A percentile compares a stretch with the other conserved stretches of the same genome.
These are phyloP conservation scores for Flammula alnicola DNA, from an alignment of 1,284 basidiomycete genomes.

Conservation along the genomic window DNA sequence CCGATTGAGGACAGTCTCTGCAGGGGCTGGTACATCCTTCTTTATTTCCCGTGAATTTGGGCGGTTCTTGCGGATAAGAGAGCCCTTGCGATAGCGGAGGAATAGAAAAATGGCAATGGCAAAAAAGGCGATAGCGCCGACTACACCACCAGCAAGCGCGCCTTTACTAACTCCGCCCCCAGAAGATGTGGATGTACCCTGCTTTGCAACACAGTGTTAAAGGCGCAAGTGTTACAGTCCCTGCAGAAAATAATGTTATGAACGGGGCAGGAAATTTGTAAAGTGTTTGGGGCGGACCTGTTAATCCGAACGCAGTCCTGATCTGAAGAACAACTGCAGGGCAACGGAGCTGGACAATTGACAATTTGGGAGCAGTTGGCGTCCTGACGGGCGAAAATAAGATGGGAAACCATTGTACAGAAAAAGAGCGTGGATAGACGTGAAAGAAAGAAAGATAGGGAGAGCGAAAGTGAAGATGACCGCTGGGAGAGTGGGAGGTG, in stretches of 20 bases:
- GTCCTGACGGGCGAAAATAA: slow-evolving; percentile 44
- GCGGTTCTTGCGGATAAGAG: slow-evolving; percentile 34
- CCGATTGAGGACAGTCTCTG: slow-evolving; percentile 75
- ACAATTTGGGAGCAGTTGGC: slow-evolving; percentile 37
- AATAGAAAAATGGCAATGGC: slow-evolving; percentile 53
- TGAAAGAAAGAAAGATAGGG: slow-evolving; percentile 25
- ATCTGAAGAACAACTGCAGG: slow-evolving; percentile 58
- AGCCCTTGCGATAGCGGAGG: slow-evolving; percentile 63
- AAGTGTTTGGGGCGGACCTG: slow-evolving; percentile 46
- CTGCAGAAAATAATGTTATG: slow-evolving; percentile 37
- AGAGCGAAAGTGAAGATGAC: slow-evolving; percentile 17
- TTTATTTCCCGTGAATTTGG: slow-evolving; percentile 47
- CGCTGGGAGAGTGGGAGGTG: slow-evolving; percentile 15
- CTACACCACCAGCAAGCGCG: slow-evolving; percentile 74
- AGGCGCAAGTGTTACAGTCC: slow-evolving; percentile 58
- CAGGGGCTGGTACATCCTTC: slow-evolving; percentile 69
- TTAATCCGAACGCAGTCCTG: slow-evolving; percentile 63
- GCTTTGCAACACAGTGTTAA: slow-evolving; percentile 50
- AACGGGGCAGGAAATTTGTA: background rate
- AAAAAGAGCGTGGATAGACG: slow-evolving; percentile 38
- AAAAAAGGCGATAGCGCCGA: slow-evolving; percentile 66
- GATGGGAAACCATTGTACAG: slow-evolving; percentile 54
- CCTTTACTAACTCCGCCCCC: slow-evolving; percentile 61
- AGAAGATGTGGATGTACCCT: slow-evolving; percentile 25
- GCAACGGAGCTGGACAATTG: slow-evolving; percentile 45